Evolutionary conservation across 108 stramenopile genomes (phyloP), one percentile per base, ranked within the genome.

Genomic region (Asterionellopsis glacialis): DNA sequence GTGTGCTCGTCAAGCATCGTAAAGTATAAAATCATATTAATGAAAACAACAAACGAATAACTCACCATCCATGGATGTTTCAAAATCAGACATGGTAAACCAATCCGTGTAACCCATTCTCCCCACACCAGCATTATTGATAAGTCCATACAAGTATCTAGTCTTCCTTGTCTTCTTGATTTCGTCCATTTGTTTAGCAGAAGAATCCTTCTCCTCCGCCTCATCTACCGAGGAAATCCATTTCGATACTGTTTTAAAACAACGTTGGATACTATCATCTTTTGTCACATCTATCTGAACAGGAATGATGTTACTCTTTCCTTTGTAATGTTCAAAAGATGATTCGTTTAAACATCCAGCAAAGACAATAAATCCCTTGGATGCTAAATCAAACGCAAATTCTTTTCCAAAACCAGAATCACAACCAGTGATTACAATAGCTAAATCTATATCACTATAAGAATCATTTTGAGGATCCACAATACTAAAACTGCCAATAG

Each of bases 391-490:
- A 2, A 72, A 19, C 23, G 78, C 77, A 10, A 75, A 10, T 23
- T 73, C 65, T 39, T 55, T 57, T 41, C 85, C 85, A 54, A 86
- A 76, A 21, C 85, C 85, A 13, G 81, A 61, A 43, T 86, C 85
- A 69, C 85, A 86, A 10, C 85, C 85, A 25, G 85, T 82, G 23
- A 86, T 57, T 11, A 86, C 45, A 14, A 86, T 61, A 11, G 72
- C 76, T 28, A 67, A 39, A 45, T 80, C 65, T 51, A 49, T 28
- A 42, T 54, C 16, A 25, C 14, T 14, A 10, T 6, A 7, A 15
- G 18, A 14, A 27, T n/a, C 16, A 13, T 19, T 1, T 22, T 16
- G 19, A 9, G 19, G 54, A 25, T 53, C 52, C 12, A 24, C 21
- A 53, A 5, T 2, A 55, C 9, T 19, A 7, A 18, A 38, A n/a